phyloP scores from a whole-genome alignment of 2,329 filamentous ascomycete genomes.

The Aureobasidium sp. region DNA sequence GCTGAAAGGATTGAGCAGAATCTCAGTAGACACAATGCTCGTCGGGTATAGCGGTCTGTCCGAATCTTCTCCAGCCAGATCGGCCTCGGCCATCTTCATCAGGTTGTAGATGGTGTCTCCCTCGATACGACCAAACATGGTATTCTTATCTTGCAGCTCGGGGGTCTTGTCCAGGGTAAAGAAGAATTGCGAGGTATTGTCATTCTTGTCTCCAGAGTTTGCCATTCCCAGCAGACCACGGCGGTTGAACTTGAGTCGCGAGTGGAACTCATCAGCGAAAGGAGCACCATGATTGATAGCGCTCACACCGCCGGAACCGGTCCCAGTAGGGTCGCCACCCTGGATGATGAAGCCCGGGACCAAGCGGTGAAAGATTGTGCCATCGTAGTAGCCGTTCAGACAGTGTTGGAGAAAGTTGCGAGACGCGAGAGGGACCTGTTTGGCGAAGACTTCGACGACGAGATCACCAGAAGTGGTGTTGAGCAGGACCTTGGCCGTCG shows the following conservation, averaged over 20 bases:
- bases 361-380: slow-evolving; percentile 87
- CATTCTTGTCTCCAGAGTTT: slow-evolving; percentile 66
- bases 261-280: slow-evolving; percentile 87
- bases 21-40: slow-evolving; percentile 64
- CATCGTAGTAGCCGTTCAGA: slow-evolving; percentile 89
- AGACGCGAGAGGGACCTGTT: slow-evolving; percentile 82
- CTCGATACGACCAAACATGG: slow-evolving; percentile 82
- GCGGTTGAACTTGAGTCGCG: slow-evolving; percentile 83
- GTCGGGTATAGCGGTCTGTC: slow-evolving; percentile 82
- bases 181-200: slow-evolving; percentile 96
- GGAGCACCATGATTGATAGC: slow-evolving; percentile 81
- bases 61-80: slow-evolving; percentile 63
- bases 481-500: slow-evolving; percentile 83
- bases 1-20: slow-evolving; percentile 72
- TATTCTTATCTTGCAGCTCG: slow-evolving; percentile 83
- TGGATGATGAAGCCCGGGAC: slow-evolving; percentile 89
- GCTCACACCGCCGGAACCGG: slow-evolving; percentile 81
- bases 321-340: slow-evolving; percentile 88
- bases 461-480: slow-evolving; percentile 87
- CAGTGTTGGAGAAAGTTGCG: slow-evolving; percentile 95
- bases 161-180: slow-evolving; percentile 76
- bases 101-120: slow-evolving; percentile 96
- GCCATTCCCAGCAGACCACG: slow-evolving; percentile 93
- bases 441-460: slow-evolving; percentile 86
- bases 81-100: slow-evolving; percentile 83